Conservation (phyloP, 441 rosid species). For the Populus tomentosa region DNA sequence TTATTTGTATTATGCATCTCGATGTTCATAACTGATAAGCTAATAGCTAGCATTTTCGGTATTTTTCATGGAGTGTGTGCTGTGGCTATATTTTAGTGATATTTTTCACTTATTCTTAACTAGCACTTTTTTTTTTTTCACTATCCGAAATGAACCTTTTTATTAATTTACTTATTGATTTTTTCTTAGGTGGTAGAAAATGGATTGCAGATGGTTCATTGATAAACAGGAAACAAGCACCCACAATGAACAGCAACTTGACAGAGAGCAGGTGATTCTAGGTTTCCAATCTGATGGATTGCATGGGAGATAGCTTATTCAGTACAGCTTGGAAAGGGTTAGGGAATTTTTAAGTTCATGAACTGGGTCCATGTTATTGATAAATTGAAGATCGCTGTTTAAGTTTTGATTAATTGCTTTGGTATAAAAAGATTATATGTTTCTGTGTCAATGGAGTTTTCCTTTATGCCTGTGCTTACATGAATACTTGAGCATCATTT, state of each 20-base stretch:
- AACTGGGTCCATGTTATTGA: too few species aligned
- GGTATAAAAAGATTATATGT: neutral
- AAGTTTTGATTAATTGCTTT: too few species aligned
- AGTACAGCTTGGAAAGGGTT: neutral
- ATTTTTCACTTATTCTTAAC: too few species aligned
- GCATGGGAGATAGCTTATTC: neutral
- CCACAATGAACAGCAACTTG: constrained; percentile 35
- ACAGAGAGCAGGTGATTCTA: constrained; percentile 38
- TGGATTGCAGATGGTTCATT: constrained; percentile 45
- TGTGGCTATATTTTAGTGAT: neutral
- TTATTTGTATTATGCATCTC: neutral
- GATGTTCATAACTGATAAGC: neutral
- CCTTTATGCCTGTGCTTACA: neutral
- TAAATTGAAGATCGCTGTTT: too few species aligned
- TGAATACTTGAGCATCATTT: neutral
- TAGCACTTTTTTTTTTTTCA: neutral
- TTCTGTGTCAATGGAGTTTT: neutral
- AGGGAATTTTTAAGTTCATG: too few species aligned
- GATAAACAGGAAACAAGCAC: constrained; percentile 35
- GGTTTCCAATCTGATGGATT: neutral
- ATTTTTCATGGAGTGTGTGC: neutral
- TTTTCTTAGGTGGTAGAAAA: constrained; percentile 21
- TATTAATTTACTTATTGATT: neutral
- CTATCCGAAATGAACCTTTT: neutral
- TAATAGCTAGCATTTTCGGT: neutral